These are phyloP conservation scores for Zygosaccharomyces siamensis DNA, from an alignment of 805 yeast genomes.

Conservation along the genomic window DNA sequence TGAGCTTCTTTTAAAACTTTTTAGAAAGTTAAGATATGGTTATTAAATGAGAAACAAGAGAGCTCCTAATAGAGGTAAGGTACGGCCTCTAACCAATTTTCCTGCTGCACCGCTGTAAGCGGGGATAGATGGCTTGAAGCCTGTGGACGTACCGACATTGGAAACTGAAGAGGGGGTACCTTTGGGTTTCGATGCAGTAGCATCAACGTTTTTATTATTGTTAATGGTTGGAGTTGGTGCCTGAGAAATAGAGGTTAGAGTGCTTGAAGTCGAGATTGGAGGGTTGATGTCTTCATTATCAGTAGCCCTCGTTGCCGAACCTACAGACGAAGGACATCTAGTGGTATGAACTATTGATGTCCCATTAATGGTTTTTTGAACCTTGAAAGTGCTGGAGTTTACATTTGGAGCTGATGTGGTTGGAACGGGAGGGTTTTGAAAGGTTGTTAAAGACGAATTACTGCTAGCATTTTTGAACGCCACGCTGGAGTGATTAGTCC, in stretches of 20 bases:
- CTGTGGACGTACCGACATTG: neutral
- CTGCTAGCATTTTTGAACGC: conserved; percentile 1
- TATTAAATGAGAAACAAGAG: conserved; percentile 2
- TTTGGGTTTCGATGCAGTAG: neutral
- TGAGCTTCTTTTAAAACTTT: neutral
- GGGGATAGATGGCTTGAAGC: neutral
- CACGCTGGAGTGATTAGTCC: neutral
- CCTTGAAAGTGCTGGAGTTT: conserved; percentile 6
- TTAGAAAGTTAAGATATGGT: neutral
- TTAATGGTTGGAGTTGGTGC: conserved; percentile 21
- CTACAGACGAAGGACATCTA: conserved; percentile 23
- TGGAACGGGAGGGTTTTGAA: neutral
- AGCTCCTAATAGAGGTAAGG: neutral
- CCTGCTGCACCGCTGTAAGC: conserved; percentile 1
- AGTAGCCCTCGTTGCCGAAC: neutral
- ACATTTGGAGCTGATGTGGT: neutral
- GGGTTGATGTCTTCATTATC: neutral
- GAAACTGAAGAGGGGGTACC: neutral
- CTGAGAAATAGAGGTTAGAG: conserved; percentile 15
- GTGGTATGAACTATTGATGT: conserved; percentile 29
- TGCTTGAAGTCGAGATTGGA: conserved; percentile 6
- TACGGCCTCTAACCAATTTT: neutral
- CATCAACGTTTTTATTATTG: neutral
- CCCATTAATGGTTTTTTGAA: conserved; percentile 27
- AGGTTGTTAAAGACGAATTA: neutral